Evolutionary conservation across 1,139 yeast species (phyloP), one percentile per base, ranked within the genome.

Genomic region (Kurtzmaniella natalensis): DNA sequence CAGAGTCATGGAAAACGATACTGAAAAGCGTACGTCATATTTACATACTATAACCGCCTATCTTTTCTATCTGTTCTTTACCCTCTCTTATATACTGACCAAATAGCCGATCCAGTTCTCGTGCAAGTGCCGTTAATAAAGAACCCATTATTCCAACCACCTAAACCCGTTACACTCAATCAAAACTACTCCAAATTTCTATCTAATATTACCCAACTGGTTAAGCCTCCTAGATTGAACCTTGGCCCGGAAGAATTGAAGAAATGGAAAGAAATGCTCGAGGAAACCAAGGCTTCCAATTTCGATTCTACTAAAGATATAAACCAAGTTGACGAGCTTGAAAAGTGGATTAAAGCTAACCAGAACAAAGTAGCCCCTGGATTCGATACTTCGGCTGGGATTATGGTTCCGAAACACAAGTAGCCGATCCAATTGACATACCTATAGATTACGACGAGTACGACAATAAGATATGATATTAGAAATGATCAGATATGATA

Each of bases 81-180:
- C n/a, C n/a, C n/a, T n/a, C n/a, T n/a, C n/a, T n/a, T n/a, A n/a
- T n/a, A 6, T 36, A 42, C 41, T 16, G 19, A 25, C 36, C 21
- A 28, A 27, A 6, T 20, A 74, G 80, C 76, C 25, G 80, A 76
- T 43, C 65, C 73, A 0, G 41, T 70, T 10, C 59, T 78, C 17
- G 61, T 70, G 22, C 81, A 77, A 42, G 72, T 79, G 1, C 84
- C 86, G 0, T 60, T 79, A 30, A 69, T 77, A 10, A 64, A 72
- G 31, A 75, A 78, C 36, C 83, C 81, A 1, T 57, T 63, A 17
- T 68, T 60, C 43, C 72, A 67, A 37, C 76, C 81, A 0, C 83
- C 85, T 3, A 74, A 70, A 43, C 74, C 83, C 2, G 64, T 78
- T 21, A 69, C 77, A 3, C 58, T 79, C 25, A 74, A 78, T 26